These are phyloP conservation scores for Veloboletus limbatus DNA, from an alignment of 1,284 basidiomycete species.

Conservation along the genomic window DNA sequence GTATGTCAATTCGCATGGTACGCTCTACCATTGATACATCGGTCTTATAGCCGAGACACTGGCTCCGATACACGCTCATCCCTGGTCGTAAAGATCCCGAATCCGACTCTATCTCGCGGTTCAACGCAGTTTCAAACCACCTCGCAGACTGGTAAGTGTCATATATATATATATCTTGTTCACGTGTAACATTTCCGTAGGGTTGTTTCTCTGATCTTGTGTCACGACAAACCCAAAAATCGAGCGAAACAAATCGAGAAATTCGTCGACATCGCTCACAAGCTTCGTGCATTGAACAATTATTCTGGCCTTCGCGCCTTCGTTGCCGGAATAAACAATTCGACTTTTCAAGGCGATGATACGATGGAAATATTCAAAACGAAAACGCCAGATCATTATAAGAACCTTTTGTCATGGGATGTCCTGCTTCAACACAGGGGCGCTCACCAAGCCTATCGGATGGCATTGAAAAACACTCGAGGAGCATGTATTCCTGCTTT, in stretches of 20 bases:
- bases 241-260: constrained; percentile 75
- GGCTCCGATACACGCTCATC: constrained; percentile 71
- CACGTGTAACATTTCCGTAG: constrained; percentile 33
- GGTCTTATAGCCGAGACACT: constrained; percentile 64
- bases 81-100: constrained; percentile 62
- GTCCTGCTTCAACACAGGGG: constrained; percentile 68
- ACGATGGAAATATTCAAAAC: constrained; percentile 66
- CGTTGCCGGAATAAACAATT: constrained; percentile 78
- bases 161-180: neutral
- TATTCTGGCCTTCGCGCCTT: constrained; percentile 79
- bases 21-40: constrained; percentile 6
- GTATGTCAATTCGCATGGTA: constrained; percentile 37
- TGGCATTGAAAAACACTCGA: constrained; percentile 75
- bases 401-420: constrained; percentile 74
- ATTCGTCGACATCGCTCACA: constrained; percentile 71
- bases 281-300: constrained; percentile 68
- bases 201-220: constrained; percentile 77
- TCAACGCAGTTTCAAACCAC: constrained; percentile 71
- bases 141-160: constrained; percentile 66
- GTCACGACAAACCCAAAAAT: constrained; percentile 64
- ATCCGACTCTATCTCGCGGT: constrained; percentile 62
- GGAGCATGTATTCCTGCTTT: constrained; percentile 79
- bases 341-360: constrained; percentile 66
- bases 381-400: constrained; percentile 60
- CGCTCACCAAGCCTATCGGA: constrained; percentile 74